phyloP scores from a whole-genome alignment of 2,329 filamentous ascomycete genomes.

The Cladosporium sp. region DNA sequence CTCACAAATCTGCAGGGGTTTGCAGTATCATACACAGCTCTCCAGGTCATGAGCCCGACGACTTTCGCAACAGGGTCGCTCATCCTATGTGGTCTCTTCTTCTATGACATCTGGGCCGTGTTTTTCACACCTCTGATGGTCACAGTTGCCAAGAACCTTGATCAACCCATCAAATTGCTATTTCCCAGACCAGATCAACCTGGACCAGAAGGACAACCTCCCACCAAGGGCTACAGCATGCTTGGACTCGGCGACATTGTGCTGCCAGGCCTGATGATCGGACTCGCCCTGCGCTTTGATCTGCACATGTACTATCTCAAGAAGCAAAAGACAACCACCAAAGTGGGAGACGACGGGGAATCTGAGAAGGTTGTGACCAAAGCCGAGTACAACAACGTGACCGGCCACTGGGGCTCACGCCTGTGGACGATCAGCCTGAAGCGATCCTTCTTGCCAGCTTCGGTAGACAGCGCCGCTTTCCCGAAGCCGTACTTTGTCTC shows the following conservation, averaged over 20 bases:
- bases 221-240: constrained; percentile 54
- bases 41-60: constrained; percentile 81
- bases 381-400: constrained; percentile 42
- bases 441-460: constrained; percentile 11
- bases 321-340: constrained; percentile 47
- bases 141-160: constrained; percentile 78
- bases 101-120: constrained; percentile 92
- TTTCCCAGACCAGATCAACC: constrained; percentile 59
- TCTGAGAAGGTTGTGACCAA: constrained; percentile 25
- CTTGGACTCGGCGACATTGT: constrained; percentile 93
- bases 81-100: constrained; percentile 73
- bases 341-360: constrained; percentile 35
- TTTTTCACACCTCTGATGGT: constrained; percentile 86
- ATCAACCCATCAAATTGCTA: constrained; percentile 87
- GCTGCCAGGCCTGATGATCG: constrained; percentile 84
- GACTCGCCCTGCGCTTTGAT: constrained; percentile 83
- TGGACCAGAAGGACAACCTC: constrained; percentile 28
- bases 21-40: constrained; percentile 74
- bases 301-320: constrained; percentile 74
- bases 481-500: constrained; percentile 81
- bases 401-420: constrained; percentile 73
- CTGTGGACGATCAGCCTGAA: constrained; percentile 61
- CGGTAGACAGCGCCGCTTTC: constrained; percentile 47
- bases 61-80: constrained; percentile 76
- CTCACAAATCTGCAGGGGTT: constrained; percentile 83